phyloP scores from a whole-genome alignment of 2,329 filamentous ascomycete genomes.

The Fusarium sp. region DNA sequence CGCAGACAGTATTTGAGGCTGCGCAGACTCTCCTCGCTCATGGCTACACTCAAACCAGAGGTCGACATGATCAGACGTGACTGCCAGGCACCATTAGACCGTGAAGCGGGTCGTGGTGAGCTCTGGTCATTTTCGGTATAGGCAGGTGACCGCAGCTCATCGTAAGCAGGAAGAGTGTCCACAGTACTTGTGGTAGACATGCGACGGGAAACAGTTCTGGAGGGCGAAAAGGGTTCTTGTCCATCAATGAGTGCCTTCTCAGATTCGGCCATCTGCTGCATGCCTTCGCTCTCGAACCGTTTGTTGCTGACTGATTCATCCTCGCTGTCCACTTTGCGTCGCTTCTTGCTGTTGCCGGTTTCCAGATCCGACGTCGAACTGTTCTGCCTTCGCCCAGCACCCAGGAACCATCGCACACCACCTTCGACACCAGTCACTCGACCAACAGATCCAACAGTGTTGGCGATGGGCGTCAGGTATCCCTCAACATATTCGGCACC shows the following conservation, averaged over 20 bases:
- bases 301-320: slow-evolving; percentile 47
- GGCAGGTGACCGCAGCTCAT: slow-evolving; percentile 78
- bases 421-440: slow-evolving; percentile 89
- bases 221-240: slow-evolving; percentile 46
- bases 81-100: slow-evolving; percentile 69
- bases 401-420: slow-evolving; percentile 85
- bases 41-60: slow-evolving; percentile 88
- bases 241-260: slow-evolving; percentile 36
- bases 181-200: slow-evolving; percentile 73
- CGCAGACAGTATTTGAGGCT: slow-evolving; percentile 86
- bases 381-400: slow-evolving; percentile 64
- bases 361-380: slow-evolving; percentile 61
- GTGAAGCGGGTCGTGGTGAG: slow-evolving; percentile 45
- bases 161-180: slow-evolving; percentile 85
- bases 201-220: slow-evolving; percentile 57
- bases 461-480: slow-evolving; percentile 85
- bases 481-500: slow-evolving; percentile 91
- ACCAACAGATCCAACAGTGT: slow-evolving; percentile 85
- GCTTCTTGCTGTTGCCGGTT: slow-evolving; percentile 62
- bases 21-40: slow-evolving; percentile 87
- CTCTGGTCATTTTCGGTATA: slow-evolving; percentile 70
- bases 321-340: slow-evolving; percentile 65
- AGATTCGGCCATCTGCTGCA: slow-evolving; percentile 42
- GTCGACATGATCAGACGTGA: slow-evolving; percentile 89
- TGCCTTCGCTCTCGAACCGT: slow-evolving; percentile 44